Conservation (phyloP, 176 grass and related monocot species). For the Dactylis glomerata region DNA sequence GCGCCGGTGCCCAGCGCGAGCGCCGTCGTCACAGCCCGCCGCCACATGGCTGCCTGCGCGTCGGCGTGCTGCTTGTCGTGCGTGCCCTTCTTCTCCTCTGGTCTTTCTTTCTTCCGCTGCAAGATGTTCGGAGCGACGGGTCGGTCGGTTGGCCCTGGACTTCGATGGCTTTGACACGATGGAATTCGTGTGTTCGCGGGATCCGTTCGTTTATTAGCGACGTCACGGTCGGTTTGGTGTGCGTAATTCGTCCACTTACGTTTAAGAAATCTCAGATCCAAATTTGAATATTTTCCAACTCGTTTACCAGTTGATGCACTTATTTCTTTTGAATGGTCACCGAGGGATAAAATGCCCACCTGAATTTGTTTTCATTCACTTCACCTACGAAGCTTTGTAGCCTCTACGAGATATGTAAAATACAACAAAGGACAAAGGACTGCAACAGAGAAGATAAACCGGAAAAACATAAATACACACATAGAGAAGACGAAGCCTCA, state of each 20-base stretch:
- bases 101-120: conserved; percentile 35
- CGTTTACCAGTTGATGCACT: too few species aligned
- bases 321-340: too few species aligned
- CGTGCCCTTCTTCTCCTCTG: background rate
- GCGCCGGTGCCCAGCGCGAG: conserved; percentile 42
- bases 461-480: too few species aligned
- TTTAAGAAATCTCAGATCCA: background rate
- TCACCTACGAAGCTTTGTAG: too few species aligned
- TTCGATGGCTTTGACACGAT: background rate
- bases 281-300: too few species aligned
- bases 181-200: conserved; percentile 20
- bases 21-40: conserved; percentile 33
- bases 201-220: conserved; percentile 30
- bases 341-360: too few species aligned
- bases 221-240: background rate
- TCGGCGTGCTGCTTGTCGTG: background rate
- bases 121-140: conserved; percentile 26
- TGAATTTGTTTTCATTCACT: too few species aligned
- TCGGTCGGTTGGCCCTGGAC: background rate
- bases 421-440: too few species aligned
- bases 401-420: too few species aligned
- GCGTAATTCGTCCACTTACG: background rate
- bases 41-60: conserved; percentile 45
- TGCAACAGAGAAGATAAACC: too few species aligned
- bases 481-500: too few species aligned